A percentile compares a stretch with the other conserved stretches of the same genome.
These are phyloP conservation scores for Apiotrichum domesticum DNA, from an alignment of 1,284 basidiomycete genomes.

Conservation along the genomic window DNA sequence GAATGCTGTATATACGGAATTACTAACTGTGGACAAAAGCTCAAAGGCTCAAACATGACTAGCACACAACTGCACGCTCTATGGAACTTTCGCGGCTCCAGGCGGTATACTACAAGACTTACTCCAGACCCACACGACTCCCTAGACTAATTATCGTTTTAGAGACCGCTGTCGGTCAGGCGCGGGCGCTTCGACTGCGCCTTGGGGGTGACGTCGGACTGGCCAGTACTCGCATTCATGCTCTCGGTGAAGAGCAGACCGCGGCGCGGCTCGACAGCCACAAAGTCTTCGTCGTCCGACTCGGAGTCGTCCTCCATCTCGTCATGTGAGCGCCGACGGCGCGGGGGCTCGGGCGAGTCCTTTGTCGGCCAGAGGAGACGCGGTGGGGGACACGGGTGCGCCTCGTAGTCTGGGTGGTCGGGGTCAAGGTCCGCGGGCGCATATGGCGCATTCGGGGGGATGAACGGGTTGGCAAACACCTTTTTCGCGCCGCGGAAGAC, in stretches of 20 bases:
- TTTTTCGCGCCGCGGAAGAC: slow-evolving; percentile 43
- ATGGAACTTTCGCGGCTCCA: no score
- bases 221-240: no score
- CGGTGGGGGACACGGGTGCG: slow-evolving; percentile 36
- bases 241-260: slow-evolving; percentile 10
- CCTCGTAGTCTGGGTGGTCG: slow-evolving; percentile 35
- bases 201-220: no score
- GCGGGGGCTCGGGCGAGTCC: not conserved
- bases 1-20: no score
- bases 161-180: slow-evolving; percentile 1
- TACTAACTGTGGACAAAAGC: no score
- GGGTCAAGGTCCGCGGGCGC: slow-evolving; percentile 25
- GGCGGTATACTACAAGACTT: no score
- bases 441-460: slow-evolving; percentile 20
- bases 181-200: slow-evolving; percentile 2
- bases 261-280: slow-evolving; percentile 4
- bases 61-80: no score
- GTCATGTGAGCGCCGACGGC: not conserved
- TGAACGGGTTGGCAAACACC: slow-evolving; percentile 41
- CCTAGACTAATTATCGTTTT: no score
- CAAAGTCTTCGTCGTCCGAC: slow-evolving; percentile 8
- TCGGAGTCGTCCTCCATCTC: not conserved
- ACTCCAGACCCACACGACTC: no score
- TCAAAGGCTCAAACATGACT: no score
- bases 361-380: slow-evolving; percentile 33